phyloP scores from a whole-genome alignment of 2,329 filamentous ascomycete species.

The Aphanocladium album region DNA sequence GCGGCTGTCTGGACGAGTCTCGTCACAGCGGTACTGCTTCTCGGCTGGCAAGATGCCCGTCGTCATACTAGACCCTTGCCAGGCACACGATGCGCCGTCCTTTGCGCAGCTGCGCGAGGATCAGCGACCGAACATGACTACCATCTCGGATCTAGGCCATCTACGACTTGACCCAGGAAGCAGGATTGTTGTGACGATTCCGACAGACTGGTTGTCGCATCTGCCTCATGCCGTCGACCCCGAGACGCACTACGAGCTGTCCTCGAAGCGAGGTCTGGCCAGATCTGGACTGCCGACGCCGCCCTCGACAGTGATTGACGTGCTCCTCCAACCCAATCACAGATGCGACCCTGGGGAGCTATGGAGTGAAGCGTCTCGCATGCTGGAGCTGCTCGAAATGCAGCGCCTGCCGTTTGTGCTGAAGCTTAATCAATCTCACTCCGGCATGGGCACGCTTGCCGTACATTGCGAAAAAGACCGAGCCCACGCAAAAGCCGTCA shows the following conservation, averaged over 20 bases:
- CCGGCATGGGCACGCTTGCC: no score
- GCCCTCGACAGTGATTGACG: neutral
- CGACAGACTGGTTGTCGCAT: neutral
- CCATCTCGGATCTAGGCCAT: neutral
- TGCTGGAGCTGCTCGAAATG: neutral
- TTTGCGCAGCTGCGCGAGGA: neutral
- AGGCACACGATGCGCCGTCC: neutral
- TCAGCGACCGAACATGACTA: neutral
- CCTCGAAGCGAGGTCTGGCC: slow-evolving; percentile 9
- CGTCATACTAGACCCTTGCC: neutral
- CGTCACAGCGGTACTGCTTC: neutral
- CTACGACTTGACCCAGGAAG: neutral
- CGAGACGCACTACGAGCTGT: slow-evolving; percentile 3
- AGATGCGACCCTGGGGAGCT: neutral
- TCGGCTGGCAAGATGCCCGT: neutral
- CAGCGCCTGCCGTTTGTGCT: neutral
- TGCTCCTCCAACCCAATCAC: neutral
- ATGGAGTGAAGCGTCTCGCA: neutral
- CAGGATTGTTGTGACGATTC: neutral
- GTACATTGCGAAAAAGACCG: no score
- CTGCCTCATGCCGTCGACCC: slow-evolving; percentile 4
- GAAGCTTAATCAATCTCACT: neutral
- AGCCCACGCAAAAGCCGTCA: no score
- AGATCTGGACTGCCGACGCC: slow-evolving; percentile 1
- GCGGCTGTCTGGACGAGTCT: neutral